Evolutionary conservation across 345 rosid genomes (phyloP), one percentile per base, ranked within the genome.

Genomic region (Erysimum cheiranthoides): DNA sequence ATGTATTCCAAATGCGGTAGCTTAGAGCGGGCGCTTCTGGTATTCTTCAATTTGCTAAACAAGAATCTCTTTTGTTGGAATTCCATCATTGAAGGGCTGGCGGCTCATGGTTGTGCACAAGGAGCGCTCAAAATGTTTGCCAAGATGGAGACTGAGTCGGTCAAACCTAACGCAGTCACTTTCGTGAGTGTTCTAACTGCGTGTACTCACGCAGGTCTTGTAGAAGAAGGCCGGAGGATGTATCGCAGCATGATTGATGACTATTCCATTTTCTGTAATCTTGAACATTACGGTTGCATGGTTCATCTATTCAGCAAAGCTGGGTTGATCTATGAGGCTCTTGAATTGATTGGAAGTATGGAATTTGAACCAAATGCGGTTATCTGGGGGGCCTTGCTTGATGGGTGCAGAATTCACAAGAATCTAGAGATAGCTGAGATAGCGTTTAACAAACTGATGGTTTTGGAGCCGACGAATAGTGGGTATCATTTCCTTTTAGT

Each of bases 1-100:
- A 91, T 91, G 97, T 93, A 93, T 56, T 88, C 97, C 2, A 93
- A 93, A 79, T 90, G 98, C 11, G 97, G 97, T 34, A 82, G 81
- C 74, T 73, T 89, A 45, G 88, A 86, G 11, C 80, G 59, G 47
- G 90, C 97, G 5, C 89, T 88, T 27, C 25, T 88, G 35, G 86
- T 86, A 21, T 91, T 93, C 87, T 84, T 82, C 71, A 90, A 93
- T 76, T 80, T 93, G 78, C 81, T 10, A 14, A 83, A 83, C 58
- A 93, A 83, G 75, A 90, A 88, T 74, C 81, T 91, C 25, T 93
- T 86, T 73, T 93, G 97, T 69, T 93, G 97, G 97, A 93, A 89
- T 73, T 73, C 98, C 0, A 62, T 89, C 73, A 90, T 93, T 49
- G 97, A 91, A 68, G 93, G 93, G 50, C 89, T 91, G 3, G 87